A percentile compares a stretch with the other conserved stretches of the same genome.
These are phyloP conservation scores for Sporothrix brunneoviolacea DNA, from an alignment of 2,329 filamentous ascomycete species.

Conservation along the genomic window DNA sequence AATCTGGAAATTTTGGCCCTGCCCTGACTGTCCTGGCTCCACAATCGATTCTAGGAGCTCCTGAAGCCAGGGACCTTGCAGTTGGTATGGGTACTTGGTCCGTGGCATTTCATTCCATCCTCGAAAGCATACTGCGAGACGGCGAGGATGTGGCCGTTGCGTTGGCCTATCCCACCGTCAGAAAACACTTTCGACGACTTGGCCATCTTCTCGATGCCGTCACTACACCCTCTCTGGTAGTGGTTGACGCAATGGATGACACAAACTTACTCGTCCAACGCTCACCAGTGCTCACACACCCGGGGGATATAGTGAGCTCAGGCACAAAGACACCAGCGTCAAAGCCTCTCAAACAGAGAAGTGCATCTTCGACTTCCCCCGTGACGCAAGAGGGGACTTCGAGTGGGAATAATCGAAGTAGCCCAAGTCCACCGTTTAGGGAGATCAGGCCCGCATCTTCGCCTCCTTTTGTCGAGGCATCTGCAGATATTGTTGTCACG, in stretches of 20 bases:
- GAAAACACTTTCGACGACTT: slow-evolving; percentile 45
- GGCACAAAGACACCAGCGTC: background rate
- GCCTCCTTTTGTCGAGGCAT: background rate
- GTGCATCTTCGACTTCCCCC: background rate
- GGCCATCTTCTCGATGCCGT: slow-evolving; percentile 46
- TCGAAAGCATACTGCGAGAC: slow-evolving; percentile 52
- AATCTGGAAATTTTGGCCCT: slow-evolving; percentile 44
- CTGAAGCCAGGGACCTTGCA: background rate
- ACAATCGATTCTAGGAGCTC: background rate
- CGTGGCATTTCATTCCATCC: slow-evolving; percentile 47
- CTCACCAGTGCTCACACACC: background rate
- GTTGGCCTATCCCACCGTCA: slow-evolving; percentile 49
- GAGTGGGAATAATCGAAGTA: background rate
- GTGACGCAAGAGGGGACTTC: background rate
- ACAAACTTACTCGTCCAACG: slow-evolving; percentile 40
- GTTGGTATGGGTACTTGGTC: slow-evolving; percentile 39
- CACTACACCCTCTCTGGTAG: slow-evolving; percentile 43
- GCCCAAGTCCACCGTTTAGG: background rate
- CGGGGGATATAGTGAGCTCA: slow-evolving; percentile 1
- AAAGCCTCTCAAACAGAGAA: slow-evolving; percentile 4
- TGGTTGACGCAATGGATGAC: slow-evolving; percentile 47
- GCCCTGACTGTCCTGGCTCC: slow-evolving; percentile 30
- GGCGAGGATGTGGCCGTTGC: slow-evolving; percentile 54
- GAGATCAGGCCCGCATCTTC: background rate
- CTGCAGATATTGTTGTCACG: slow-evolving; percentile 31